Evolutionary conservation across 345 rosid genomes (phyloP).

Genomic region (Citrus sp.): DNA sequence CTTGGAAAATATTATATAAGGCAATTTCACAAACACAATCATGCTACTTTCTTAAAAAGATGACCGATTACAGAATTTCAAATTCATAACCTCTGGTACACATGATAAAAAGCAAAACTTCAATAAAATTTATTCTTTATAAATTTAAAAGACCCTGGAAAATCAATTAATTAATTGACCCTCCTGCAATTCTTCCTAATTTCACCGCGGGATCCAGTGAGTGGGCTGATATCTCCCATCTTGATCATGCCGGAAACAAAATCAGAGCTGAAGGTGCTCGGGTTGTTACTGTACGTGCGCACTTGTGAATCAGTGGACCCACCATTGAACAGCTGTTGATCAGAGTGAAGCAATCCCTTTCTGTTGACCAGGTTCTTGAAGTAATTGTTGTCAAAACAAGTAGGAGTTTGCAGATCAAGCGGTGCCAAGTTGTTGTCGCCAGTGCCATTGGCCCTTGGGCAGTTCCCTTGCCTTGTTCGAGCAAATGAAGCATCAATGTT

Average conservation of each 20-base stretch:
- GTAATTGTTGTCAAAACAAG: constrained; percentile 62
- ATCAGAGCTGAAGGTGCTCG: constrained; percentile 53
- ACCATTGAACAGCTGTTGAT: constrained; percentile 67
- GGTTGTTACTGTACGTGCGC: constrained; percentile 42
- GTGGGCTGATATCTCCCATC: constrained; percentile 78
- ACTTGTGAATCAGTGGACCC: constrained; percentile 72
- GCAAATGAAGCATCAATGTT: constrained; percentile 68
- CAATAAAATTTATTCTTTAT: not conserved
- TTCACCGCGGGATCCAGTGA: constrained; percentile 75
- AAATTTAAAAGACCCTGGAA: not conserved
- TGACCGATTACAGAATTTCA: not conserved
- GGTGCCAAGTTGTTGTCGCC: constrained; percentile 67
- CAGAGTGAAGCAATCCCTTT: constrained; percentile 78
- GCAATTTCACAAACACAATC: not conserved
- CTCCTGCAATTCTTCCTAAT: constrained; percentile 68
- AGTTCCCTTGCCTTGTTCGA: constrained; percentile 28
- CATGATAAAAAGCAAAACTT: not conserved
- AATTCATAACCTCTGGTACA: not conserved
- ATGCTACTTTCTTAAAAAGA: not conserved
- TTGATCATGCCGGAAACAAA: constrained; percentile 70
- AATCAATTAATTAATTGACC: constrained; percentile 36
- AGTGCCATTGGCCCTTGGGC: constrained; percentile 48
- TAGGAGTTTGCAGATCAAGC: constrained; percentile 56
- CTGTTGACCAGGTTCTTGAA: constrained; percentile 54
- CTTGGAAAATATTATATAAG: too few species aligned